These are phyloP conservation scores for Sambucus nigra DNA, from an alignment of 129 eudicot species.

Conservation along the genomic window DNA sequence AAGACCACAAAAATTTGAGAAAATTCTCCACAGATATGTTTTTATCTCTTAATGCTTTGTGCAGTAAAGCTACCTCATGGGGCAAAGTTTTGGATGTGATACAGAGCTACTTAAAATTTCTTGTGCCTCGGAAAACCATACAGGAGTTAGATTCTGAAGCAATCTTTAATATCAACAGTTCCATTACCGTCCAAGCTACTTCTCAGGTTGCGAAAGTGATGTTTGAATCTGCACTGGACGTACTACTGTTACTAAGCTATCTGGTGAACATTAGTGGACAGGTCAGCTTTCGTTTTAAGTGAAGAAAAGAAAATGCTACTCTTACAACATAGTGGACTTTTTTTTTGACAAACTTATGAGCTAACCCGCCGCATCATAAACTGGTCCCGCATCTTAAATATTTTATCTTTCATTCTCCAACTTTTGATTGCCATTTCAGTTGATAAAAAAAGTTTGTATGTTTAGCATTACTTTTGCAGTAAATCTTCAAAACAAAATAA, in stretches of 20 bases:
- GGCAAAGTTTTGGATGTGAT: conserved; percentile 65
- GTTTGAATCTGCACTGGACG: conserved; percentile 82
- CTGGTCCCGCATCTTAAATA: too few relatives aligned
- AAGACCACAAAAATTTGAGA: conserved; percentile 62
- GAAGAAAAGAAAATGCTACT: too few relatives aligned
- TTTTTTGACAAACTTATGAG: too few relatives aligned
- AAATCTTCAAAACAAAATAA: too few relatives aligned
- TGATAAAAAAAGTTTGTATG: too few relatives aligned
- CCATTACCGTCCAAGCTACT: conserved; percentile 63
- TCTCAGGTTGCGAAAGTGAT: conserved; percentile 80
- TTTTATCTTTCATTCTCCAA: too few relatives aligned
- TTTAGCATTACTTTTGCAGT: too few relatives aligned
- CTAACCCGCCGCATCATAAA: too few relatives aligned
- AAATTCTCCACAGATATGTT: conserved; percentile 62
- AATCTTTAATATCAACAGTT: conserved; percentile 31
- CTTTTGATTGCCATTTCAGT: too few relatives aligned
- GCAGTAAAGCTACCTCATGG: conserved; percentile 63
- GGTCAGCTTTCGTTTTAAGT: conserved; percentile 31
- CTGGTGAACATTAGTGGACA: conserved; percentile 78
- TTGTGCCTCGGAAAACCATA: conserved; percentile 62
- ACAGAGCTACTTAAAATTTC: conserved; percentile 51
- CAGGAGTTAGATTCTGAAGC: conserved; percentile 35
- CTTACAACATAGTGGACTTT: too few relatives aligned
- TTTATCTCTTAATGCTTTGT: conserved; percentile 58
- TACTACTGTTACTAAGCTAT: conserved; percentile 67